Evolutionary conservation across 2,329 filamentous ascomycete species (phyloP).

Genomic region (Diaporthe amygdali): DNA sequence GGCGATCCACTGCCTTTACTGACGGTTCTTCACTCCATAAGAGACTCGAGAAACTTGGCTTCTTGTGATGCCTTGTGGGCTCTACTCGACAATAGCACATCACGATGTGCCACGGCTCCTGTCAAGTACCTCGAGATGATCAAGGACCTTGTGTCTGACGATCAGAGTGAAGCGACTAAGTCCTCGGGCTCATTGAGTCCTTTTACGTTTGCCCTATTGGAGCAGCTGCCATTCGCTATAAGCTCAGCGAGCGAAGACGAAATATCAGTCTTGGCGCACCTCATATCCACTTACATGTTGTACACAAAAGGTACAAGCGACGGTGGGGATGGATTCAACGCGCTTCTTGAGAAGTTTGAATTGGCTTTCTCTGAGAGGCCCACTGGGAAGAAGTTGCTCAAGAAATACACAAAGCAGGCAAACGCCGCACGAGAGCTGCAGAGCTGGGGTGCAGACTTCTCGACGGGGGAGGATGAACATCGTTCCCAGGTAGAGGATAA

Average conservation of each 20-base stretch:
- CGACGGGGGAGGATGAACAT: slow-evolving; percentile 22
- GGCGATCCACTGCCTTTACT: slow-evolving; percentile 51
- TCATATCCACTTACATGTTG: slow-evolving; percentile 64
- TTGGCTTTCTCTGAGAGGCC: slow-evolving; percentile 19
- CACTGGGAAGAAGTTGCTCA: slow-evolving; percentile 19
- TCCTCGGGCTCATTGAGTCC: slow-evolving; percentile 58
- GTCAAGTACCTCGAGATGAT: slow-evolving; percentile 83
- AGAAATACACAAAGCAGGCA: slow-evolving; percentile 18
- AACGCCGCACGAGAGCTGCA: slow-evolving; percentile 21
- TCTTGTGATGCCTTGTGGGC: slow-evolving; percentile 53
- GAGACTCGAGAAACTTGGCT: slow-evolving; percentile 33
- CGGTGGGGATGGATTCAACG: slow-evolving; percentile 21
- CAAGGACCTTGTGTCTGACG: slow-evolving; percentile 51
- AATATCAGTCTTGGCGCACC: slow-evolving; percentile 55
- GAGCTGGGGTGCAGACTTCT: slow-evolving; percentile 26
- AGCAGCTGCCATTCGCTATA: slow-evolving; percentile 77
- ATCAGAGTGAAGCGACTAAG: slow-evolving; percentile 37
- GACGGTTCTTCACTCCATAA: slow-evolving; percentile 35
- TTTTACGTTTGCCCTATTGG: slow-evolving; percentile 70
- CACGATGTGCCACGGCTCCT: slow-evolving; percentile 74
- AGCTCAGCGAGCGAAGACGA: slow-evolving; percentile 52
- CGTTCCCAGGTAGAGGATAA: slow-evolving; percentile 31
- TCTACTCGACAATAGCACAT: slow-evolving; percentile 84
- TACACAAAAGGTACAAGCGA: slow-evolving; percentile 59
- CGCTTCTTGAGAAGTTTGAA: slow-evolving; percentile 16